Conservation (phyloP, 768 basidiomycete genomes). For the Podaxis sp. region DNA sequence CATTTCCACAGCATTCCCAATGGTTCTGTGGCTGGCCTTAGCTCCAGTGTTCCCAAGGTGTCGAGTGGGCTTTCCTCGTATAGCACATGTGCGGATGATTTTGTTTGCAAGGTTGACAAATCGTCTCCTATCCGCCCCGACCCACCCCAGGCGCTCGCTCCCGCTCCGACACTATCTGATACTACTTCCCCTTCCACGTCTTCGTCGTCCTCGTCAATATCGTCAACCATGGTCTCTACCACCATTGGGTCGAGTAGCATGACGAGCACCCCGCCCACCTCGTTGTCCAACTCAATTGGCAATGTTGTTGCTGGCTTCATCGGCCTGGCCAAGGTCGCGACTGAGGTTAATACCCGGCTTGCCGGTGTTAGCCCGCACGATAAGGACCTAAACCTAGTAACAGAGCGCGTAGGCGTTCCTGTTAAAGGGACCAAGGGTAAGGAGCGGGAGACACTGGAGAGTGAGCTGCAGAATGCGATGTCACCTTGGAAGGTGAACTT, state of each 20-base stretch:
- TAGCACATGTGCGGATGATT: conserved; percentile 6
- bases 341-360: conserved; percentile 20
- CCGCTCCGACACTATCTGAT: not conserved
- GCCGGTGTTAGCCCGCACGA: conserved; percentile 4
- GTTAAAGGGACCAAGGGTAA: conserved; percentile 29
- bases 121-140: not conserved
- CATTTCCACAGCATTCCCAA: conserved; percentile 18
- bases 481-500: conserved; percentile 34
- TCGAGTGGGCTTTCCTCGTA: conserved; percentile 34
- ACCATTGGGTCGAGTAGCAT: conserved; percentile 36
- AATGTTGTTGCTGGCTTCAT: conserved; percentile 38
- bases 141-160: conserved; percentile 5
- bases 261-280: conserved; percentile 56
- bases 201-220: conserved; percentile 51
- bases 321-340: conserved; percentile 27
- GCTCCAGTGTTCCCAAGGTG: conserved; percentile 37
- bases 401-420: conserved; percentile 19
- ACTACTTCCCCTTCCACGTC: conserved; percentile 34
- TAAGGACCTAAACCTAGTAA: not conserved
- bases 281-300: conserved; percentile 43
- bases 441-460: conserved; percentile 25
- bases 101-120: conserved; percentile 2
- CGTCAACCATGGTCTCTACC: conserved; percentile 35
- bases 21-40: conserved; percentile 28
- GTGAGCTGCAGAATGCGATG: conserved; percentile 26